Evolutionary conservation across 2,329 filamentous ascomycete genomes (phyloP).

Genomic region (Penicillium sp.): DNA sequence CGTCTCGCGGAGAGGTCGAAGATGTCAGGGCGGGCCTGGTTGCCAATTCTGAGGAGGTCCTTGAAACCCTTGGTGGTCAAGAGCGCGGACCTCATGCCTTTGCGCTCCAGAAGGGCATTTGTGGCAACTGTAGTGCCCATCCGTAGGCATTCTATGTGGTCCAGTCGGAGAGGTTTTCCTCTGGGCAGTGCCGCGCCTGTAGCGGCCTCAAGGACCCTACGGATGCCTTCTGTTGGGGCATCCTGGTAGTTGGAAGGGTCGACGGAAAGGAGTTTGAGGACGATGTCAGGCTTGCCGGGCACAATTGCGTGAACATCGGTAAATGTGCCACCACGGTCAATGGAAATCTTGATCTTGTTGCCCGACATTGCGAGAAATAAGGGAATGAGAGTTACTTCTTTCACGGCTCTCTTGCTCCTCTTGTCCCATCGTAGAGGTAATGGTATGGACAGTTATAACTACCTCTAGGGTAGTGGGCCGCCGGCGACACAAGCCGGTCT

Average conservation of each 20-base stretch:
- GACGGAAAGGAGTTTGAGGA: slow-evolving; percentile 46
- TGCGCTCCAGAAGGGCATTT: slow-evolving; percentile 85
- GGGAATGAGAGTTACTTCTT: no score
- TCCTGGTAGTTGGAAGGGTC: slow-evolving; percentile 46
- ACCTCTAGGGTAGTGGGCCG: no score
- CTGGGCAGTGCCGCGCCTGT: slow-evolving; percentile 41
- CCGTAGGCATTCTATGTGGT: slow-evolving; percentile 61
- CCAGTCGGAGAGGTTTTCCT: slow-evolving; percentile 40
- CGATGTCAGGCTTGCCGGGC: slow-evolving; percentile 41
- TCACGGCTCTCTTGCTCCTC: no score
- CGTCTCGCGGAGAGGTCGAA: slow-evolving; percentile 87
- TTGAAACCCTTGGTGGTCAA: slow-evolving; percentile 86
- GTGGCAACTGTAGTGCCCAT: slow-evolving; percentile 96
- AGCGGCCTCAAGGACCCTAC: slow-evolving; percentile 63
- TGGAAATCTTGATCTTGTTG: slow-evolving; percentile 44
- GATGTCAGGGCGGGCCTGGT: slow-evolving; percentile 85
- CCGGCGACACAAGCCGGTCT: no score
- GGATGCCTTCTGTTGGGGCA: slow-evolving; percentile 77
- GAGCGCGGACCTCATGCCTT: slow-evolving; percentile 84
- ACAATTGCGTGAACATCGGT: slow-evolving; percentile 46
- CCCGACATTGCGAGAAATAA: no score
- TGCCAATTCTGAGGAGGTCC: slow-evolving; percentile 85
- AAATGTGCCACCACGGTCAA: slow-evolving; percentile 47
- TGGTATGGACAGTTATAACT: no score
- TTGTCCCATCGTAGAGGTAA: no score